A percentile compares a stretch with the other conserved stretches of the same genome.
phyloP scores from a whole-genome alignment of 495 filamentous ascomycete genomes.

The Thermothielavioides terrestris region DNA sequence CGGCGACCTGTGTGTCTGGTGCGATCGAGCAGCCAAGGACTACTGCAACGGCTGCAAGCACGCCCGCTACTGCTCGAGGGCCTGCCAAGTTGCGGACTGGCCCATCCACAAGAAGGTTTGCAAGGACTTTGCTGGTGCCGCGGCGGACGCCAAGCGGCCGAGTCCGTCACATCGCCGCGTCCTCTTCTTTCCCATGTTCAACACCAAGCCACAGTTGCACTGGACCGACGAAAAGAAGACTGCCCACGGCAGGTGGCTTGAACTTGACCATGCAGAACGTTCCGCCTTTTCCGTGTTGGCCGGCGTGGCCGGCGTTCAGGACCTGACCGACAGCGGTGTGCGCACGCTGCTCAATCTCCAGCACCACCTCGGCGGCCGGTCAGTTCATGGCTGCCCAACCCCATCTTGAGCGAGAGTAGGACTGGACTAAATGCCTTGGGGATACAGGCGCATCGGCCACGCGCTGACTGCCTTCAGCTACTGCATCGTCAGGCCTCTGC shows the following conservation, averaged over 20 bases:
- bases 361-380: neutral
- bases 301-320: neutral
- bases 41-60: neutral
- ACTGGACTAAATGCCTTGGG: no score
- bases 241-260: neutral
- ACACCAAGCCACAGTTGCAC: neutral
- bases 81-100: constrained; percentile 5
- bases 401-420: no score
- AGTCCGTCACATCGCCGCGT: constrained; percentile 2
- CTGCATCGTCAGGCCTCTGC: neutral
- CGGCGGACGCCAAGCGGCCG: neutral
- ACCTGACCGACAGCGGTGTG: neutral
- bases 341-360: neutral
- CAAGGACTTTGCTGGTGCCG: neutral
- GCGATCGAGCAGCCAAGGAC: neutral
- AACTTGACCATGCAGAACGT: constrained; percentile 3
- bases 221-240: neutral
- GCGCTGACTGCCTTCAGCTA: neutral
- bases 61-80: constrained; percentile 4
- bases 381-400: neutral
- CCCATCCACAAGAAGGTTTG: constrained; percentile 10
- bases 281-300: neutral
- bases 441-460: neutral
- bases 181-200: constrained; percentile 2
- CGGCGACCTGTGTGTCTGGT: neutral